These are phyloP conservation scores for Dendrocalamus sinicus DNA, from an alignment of 176 grass and related monocot genomes.

Conservation along the genomic window DNA sequence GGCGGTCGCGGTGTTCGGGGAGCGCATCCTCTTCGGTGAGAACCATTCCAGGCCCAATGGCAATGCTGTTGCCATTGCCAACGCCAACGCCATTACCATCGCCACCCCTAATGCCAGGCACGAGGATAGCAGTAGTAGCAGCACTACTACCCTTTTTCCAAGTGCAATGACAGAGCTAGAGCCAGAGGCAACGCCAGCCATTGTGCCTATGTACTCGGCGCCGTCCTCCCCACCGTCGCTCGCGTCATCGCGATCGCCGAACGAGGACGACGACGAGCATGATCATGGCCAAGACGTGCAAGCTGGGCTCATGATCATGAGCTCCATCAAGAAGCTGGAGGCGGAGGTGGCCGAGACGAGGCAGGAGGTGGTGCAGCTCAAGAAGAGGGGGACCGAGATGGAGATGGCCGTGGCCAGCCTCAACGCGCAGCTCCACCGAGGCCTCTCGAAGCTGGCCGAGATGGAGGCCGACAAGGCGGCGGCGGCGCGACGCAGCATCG, in stretches of 20 bases:
- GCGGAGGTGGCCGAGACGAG: constrained; percentile 66
- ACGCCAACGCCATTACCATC: neutral
- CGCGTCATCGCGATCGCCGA: constrained; percentile 42
- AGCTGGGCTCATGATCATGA: constrained; percentile 42
- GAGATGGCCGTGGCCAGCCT: constrained; percentile 67
- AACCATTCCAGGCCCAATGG: constrained; percentile 21
- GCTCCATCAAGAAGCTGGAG: constrained; percentile 66
- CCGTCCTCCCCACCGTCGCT: constrained; percentile 66
- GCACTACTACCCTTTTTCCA: constrained; percentile 16
- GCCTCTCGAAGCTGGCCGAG: constrained; percentile 62
- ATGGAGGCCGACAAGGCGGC: constrained; percentile 56
- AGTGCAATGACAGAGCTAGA: constrained; percentile 41
- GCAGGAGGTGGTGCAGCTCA: constrained; percentile 65
- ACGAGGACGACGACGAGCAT: neutral
- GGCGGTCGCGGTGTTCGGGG: constrained; percentile 77
- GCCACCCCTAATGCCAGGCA: constrained; percentile 1
- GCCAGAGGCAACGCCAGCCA: constrained; percentile 7
- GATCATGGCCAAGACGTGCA: neutral
- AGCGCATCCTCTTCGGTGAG: constrained; percentile 55
- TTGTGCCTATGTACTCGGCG: constrained; percentile 62
- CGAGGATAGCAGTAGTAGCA: constrained; percentile 20
- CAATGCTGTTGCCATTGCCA: neutral
- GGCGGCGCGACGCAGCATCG: constrained; percentile 34
- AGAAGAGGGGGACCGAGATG: constrained; percentile 68
- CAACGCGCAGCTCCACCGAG: constrained; percentile 69